phyloP scores from a whole-genome alignment of 306 rosid species.

The Ammopiptanthus mongolicus region DNA sequence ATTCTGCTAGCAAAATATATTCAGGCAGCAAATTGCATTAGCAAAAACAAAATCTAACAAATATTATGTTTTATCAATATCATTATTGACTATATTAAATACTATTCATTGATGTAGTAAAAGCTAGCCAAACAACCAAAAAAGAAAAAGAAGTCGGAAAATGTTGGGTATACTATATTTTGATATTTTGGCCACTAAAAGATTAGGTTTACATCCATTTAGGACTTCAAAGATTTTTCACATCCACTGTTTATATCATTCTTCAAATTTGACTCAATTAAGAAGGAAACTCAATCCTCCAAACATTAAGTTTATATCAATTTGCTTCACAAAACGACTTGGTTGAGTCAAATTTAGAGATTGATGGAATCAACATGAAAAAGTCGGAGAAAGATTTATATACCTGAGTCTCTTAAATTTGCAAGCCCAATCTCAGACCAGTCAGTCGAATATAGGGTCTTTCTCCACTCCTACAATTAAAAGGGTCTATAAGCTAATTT shows the following conservation, averaged over 20 bases:
- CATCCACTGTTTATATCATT: background rate
- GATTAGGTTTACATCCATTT: background rate
- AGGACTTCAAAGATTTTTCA: background rate
- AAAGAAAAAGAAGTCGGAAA: background rate
- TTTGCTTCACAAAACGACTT: constrained; percentile 3
- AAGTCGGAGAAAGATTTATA: constrained; percentile 10
- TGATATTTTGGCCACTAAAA: background rate
- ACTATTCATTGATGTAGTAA: background rate
- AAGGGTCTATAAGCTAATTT: constrained; percentile 19
- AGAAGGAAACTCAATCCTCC: constrained; percentile 4
- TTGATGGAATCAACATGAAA: background rate
- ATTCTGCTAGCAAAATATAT: constrained; percentile 50
- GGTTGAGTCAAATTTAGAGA: constrained; percentile 2
- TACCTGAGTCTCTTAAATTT: constrained; percentile 70
- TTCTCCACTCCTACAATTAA: constrained; percentile 70
- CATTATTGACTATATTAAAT: constrained; percentile 6
- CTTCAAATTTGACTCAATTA: constrained; percentile 8
- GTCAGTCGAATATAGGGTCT: constrained; percentile 64
- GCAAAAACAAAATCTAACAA: constrained; percentile 19
- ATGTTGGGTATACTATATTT: background rate
- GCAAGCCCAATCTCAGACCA: constrained; percentile 84
- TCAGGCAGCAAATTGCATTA: constrained; percentile 32
- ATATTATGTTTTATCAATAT: background rate
- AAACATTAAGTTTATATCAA: background rate
- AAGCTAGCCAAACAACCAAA: constrained; percentile 13